Conservation (phyloP, 1,284 basidiomycete species). For the Rhizopogon hawkerae region DNA sequence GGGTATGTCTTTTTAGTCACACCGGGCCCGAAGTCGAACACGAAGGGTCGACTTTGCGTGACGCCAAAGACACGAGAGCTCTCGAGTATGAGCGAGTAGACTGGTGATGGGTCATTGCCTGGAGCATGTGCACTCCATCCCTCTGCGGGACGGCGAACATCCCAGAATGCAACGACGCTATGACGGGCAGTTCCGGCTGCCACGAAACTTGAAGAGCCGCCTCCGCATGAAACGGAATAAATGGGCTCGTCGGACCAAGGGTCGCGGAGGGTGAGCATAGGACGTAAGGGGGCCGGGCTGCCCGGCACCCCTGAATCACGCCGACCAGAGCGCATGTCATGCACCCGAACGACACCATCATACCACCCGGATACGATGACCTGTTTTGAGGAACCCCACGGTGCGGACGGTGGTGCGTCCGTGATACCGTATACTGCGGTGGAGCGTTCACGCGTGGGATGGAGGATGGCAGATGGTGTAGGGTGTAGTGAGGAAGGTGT, state of each 20-base stretch:
- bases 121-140: constrained; percentile 74
- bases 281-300: constrained; percentile 31
- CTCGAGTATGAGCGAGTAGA: constrained; percentile 62
- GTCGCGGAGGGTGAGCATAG: constrained; percentile 53
- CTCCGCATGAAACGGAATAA: constrained; percentile 61
- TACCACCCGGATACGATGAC: constrained; percentile 74
- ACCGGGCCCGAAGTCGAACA: constrained; percentile 66
- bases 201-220: constrained; percentile 53
- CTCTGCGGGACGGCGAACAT: constrained; percentile 46
- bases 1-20: constrained; percentile 53
- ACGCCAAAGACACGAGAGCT: constrained; percentile 67
- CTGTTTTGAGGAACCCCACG: constrained; percentile 61
- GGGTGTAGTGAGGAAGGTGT: constrained; percentile 35
- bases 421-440: constrained; percentile 65
- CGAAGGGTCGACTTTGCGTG: constrained; percentile 64
- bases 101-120: constrained; percentile 64
- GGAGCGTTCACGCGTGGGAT: constrained; percentile 28
- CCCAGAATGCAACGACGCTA: constrained; percentile 70
- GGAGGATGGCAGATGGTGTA: constrained; percentile 41
- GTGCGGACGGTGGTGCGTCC: constrained; percentile 47
- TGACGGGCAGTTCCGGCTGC: constrained; percentile 68
- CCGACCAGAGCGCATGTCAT: constrained; percentile 52
- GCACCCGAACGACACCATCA: constrained; percentile 59
- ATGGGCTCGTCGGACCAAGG: constrained; percentile 65
- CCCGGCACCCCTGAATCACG: constrained; percentile 5